Evolutionary conservation across 1,139 yeast genomes (phyloP).

Genomic region (Lodderomyces jiufengensis): DNA sequence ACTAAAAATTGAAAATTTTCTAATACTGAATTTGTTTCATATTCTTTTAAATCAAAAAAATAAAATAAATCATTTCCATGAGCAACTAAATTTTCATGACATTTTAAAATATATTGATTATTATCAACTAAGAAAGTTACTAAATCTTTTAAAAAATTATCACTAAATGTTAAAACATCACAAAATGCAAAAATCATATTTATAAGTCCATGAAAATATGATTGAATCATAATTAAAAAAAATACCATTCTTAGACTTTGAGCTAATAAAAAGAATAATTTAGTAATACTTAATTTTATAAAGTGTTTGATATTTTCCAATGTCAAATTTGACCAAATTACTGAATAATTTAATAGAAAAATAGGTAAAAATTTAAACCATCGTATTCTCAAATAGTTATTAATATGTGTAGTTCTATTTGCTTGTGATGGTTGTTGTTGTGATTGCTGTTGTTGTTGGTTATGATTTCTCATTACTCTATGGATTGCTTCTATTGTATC

Average conservation of each 20-base stretch:
- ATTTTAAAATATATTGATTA: constrained; percentile 12
- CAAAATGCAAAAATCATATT: constrained; percentile 23
- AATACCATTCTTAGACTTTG: constrained; percentile 17
- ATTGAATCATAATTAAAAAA: constrained; percentile 19
- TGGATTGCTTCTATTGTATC: constrained; percentile 2
- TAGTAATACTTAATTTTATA: constrained; percentile 3
- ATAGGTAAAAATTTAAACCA: constrained; percentile 20
- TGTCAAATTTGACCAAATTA: constrained; percentile 22
- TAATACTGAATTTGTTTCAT: constrained; percentile 9
- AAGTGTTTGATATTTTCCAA: constrained; percentile 6
- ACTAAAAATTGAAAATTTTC: constrained; percentile 5
- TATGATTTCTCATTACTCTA: not conserved
- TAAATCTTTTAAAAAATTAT: constrained; percentile 27
- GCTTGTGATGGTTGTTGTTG: constrained; percentile 3
- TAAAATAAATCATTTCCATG: constrained; percentile 15
- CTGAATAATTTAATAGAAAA: constrained; percentile 25
- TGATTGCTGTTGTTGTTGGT: no score
- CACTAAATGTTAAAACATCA: constrained; percentile 30
- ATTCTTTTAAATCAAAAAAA: constrained; percentile 12
- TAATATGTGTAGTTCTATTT: not conserved
- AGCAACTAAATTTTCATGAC: constrained; percentile 13
- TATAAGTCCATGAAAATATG: constrained; percentile 18
- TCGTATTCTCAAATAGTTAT: not conserved
- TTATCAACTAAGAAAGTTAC: constrained; percentile 26
- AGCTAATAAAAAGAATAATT: constrained; percentile 9